Base-by-base conservation (phyloP, 768 basidiomycete genomes). In the Tephrocybe sp. region DNA sequence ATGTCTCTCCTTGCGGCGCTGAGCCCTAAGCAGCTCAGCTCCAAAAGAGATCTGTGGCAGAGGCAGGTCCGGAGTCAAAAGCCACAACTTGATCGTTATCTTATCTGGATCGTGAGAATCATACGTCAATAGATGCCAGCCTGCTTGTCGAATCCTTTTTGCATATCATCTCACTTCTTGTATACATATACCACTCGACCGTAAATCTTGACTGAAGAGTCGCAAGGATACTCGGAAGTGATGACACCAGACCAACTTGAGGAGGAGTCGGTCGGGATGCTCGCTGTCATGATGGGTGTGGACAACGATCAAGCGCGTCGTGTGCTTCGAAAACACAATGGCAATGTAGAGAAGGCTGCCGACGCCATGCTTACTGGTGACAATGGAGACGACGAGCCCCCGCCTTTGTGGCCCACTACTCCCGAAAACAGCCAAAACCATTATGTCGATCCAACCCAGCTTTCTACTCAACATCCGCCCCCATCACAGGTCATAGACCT, bases 241-340 rank as follows among this genome's bases (percentile, higher is more conserved):
- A 51, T 67, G 27, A 58, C 62, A 4, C 23, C 47, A 47, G 64
- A 65, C 29, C 61, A 67, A 23, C 25, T 52, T 11, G 71, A 73
- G 47, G 57, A 56, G 21, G 66, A 62, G 21, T 66, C 69, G 19
- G 65, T 65, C 10, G 63, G 66, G 38, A 53, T 69, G 25, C 56
- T 74, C 4, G 64, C 65, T 2, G 60, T 55, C 5, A 63, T 73
- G 59, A 68, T 68, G 63, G 60, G 58, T 34, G 69, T 65, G 29
- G 60, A 58, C 52, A 60, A 70, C 43, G 75, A 77, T 25, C 68
- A 77, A 16, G 80, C 75, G 6, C 76, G 76, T 23, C 70, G 75
- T n/a, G 72, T 86, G 18, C 69, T 86, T 47, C 70, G 78, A 46
- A 83, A 83, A 62, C 74, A 80, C 62, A 76, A 76, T 31, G 81